Base-by-base conservation (phyloP, 202 grass and related monocot species). In the Cymbopogon flexuosus region DNA sequence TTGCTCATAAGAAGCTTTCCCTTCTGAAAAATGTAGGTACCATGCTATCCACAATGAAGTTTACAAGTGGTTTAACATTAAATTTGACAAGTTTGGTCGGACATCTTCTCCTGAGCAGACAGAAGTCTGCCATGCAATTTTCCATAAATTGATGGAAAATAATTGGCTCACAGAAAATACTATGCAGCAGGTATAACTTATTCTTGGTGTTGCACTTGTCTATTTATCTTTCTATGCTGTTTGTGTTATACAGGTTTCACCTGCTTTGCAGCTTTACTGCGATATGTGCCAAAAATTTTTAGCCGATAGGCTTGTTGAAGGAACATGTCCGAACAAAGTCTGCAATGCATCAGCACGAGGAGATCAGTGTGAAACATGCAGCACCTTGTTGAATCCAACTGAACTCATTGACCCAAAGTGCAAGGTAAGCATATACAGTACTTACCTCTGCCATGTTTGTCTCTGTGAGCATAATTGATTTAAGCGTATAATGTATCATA, bases 1-100 rank as follows among this genome's bases (percentile, higher is more conserved):
- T 83, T 74, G 6, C 35, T 61, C 73, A 45, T 60, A 64, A 34
- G 18, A 72, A 78, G 13, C 47, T 76, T 43, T 16, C 21, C 37
- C 30, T 84, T 19, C 72, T 76, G n/a, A 52, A 66, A 65, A 84
- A 47, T 85, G 37, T 77, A 96, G 96, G 82, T 99, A 99, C 30
- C 88, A 99, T 85, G 88, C 89, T 30, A 95, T 99, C 81, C 92
- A 99, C 62, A 78, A 46, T 11, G 92, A 99, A 56, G 88, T 99
- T 56, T 99, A 99, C 58, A 88, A 91, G 83, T 99, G 96, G 96
- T 99, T 96, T 71, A 81, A 93, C 80, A 98, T 98, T 67, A 95
- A 93, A 67, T 98, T 98, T 83, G 92, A 98, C 49, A 84, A 95
- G 70, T 98, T 98, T 90, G 95, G 95, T 43, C 84, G 90, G 9